phyloP scores from a whole-genome alignment of 73 alveolate genomes.

The Stentor coeruleus region DNA sequence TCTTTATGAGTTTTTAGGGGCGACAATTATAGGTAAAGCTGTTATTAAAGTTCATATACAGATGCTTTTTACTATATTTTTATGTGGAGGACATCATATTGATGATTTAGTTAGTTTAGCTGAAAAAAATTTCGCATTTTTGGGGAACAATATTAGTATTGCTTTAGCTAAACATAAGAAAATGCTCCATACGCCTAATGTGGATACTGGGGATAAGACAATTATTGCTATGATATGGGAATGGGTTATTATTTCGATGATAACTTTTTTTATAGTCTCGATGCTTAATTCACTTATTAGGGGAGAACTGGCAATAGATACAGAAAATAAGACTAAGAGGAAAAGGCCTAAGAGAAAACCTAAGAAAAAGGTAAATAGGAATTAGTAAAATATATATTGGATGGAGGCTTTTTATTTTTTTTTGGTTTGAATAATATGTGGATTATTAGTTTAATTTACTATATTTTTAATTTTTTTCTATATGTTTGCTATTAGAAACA shows the following conservation, averaged over 20 bases:
- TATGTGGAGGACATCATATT: slow-evolving; percentile 68
- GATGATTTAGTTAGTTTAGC: slow-evolving; percentile 45
- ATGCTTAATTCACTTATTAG: slow-evolving; percentile 38
- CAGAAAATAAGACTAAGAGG: background rate
- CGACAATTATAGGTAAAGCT: slow-evolving; percentile 82
- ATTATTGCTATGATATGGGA: slow-evolving; percentile 48
- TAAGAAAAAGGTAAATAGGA: background rate
- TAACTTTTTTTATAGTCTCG: slow-evolving; percentile 44
- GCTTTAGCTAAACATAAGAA: slow-evolving; percentile 59
- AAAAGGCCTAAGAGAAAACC: background rate
- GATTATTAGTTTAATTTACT: no score
- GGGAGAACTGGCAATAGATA: background rate
- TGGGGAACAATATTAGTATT: slow-evolving; percentile 38
- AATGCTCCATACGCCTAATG: slow-evolving; percentile 26
- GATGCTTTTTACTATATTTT: slow-evolving; percentile 47
- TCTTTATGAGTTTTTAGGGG: slow-evolving; percentile 77
- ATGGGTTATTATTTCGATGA: slow-evolving; percentile 40
- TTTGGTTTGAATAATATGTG: no score
- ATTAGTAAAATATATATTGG: background rate
- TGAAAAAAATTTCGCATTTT: slow-evolving; percentile 39
- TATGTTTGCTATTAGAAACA: no score
- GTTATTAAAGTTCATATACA: slow-evolving; percentile 67
- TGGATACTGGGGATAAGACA: slow-evolving; percentile 29
- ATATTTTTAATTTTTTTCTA: no score
- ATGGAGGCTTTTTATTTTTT: background rate